phyloP scores from a whole-genome alignment of 2,329 filamentous ascomycete species.

The Colletotrichum neosansevieriae region DNA sequence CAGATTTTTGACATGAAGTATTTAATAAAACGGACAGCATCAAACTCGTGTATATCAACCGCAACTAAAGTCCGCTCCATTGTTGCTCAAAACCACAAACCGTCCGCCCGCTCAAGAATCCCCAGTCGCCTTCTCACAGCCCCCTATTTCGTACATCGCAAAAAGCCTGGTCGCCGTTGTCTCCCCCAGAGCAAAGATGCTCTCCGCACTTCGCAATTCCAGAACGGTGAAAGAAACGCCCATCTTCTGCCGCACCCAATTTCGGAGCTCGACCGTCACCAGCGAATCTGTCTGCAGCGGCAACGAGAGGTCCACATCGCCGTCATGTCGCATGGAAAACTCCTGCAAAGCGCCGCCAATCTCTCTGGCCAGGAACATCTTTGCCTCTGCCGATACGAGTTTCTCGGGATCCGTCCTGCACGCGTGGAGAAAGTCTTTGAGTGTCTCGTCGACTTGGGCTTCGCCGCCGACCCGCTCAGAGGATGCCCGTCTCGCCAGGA shows the following conservation, averaged over 20 bases:
- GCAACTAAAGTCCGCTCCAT: too few species aligned
- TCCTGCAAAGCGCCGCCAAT: constrained; percentile 20
- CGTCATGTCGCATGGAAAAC: constrained; percentile 40
- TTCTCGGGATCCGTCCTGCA: constrained; percentile 5
- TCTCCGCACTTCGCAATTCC: constrained; percentile 26
- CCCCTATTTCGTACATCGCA: too few species aligned
- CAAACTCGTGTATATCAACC: too few species aligned
- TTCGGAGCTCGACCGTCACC: constrained; percentile 43
- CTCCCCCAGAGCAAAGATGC: constrained; percentile 4
- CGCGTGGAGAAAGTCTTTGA: constrained; percentile 17
- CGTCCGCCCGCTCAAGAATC: not conserved
- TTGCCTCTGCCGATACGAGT: constrained; percentile 12
- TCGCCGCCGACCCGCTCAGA: constrained; percentile 26
- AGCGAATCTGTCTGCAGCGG: constrained; percentile 43
- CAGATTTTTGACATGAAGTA: too few species aligned
- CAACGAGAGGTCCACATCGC: constrained; percentile 10
- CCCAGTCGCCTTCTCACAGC: too few species aligned
- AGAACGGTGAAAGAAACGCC: constrained; percentile 33
- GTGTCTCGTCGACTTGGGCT: not conserved
- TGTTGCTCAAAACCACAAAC: too few species aligned
- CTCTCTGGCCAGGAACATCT: constrained; percentile 19
- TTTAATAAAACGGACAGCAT: too few species aligned
- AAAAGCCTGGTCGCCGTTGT: constrained; percentile 12
- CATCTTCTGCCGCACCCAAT: constrained; percentile 42
- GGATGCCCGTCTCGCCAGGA: constrained; percentile 8